Conservation (phyloP, 306 rosid genomes). For the Senna tora region DNA sequence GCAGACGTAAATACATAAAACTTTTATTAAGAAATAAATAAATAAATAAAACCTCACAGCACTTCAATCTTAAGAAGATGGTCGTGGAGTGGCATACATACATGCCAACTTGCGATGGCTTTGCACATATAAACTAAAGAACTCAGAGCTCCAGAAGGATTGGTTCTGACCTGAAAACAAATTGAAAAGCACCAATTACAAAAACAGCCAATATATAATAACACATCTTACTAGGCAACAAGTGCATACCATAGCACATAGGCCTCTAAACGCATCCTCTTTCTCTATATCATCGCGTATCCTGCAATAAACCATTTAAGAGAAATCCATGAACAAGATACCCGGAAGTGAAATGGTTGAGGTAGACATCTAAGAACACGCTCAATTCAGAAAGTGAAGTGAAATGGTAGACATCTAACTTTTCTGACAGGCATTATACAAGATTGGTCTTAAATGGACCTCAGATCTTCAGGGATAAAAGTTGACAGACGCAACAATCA, state of each 20-base stretch:
- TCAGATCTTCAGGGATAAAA: no score
- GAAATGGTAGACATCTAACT: no score
- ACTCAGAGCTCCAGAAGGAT: constrained; percentile 90
- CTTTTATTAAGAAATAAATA: background rate
- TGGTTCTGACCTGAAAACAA: constrained; percentile 81
- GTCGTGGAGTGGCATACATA: constrained; percentile 48
- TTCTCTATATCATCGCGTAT: constrained; percentile 97
- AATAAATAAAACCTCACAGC: constrained; percentile 3
- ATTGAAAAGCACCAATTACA: constrained; percentile 18
- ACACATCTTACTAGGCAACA: constrained; percentile 5
- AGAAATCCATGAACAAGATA: constrained; percentile 34
- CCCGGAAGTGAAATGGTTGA: constrained; percentile 2
- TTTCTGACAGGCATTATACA: no score
- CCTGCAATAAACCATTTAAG: constrained; percentile 56
- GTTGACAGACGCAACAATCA: no score
- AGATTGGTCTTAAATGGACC: no score
- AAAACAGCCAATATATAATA: constrained; percentile 15
- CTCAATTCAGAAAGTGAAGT: constrained; percentile 25
- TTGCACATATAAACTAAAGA: constrained; percentile 78
- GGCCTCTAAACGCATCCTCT: constrained; percentile 98
- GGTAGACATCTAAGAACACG: background rate
- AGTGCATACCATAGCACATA: constrained; percentile 87
- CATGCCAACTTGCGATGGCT: constrained; percentile 99
- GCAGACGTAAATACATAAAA: constrained; percentile 27
- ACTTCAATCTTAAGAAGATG: constrained; percentile 26